Percentiles rank a stretch among this genome's conserved stretches.
phyloP scores from a whole-genome alignment of 164 flowering plant species.

The Aristolochia contorta region DNA sequence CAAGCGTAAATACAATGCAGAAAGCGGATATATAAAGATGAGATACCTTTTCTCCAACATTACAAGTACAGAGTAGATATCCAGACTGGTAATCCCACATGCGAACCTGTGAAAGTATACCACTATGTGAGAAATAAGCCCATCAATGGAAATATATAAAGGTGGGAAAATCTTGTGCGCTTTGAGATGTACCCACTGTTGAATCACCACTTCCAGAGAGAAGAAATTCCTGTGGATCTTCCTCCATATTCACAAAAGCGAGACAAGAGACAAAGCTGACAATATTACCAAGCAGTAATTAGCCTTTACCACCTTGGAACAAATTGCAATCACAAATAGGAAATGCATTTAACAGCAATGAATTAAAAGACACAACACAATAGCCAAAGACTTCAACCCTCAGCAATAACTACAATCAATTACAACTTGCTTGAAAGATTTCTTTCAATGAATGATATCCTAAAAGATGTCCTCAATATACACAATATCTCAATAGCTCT shows the following conservation, averaged over 20 bases:
- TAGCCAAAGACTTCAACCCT: too few species aligned
- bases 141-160: background rate
- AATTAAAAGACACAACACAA: too few species aligned
- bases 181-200: conserved; percentile 44
- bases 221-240: conserved; percentile 45
- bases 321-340: too few species aligned
- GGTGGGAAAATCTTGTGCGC: conserved; percentile 1
- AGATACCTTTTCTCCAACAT: conserved; percentile 58
- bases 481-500: too few species aligned
- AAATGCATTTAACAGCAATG: too few species aligned
- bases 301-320: too few species aligned
- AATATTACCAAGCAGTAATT: conserved; percentile 5
- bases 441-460: too few species aligned
- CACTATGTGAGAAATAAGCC: background rate
- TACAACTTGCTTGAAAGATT: too few species aligned
- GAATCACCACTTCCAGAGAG: conserved; percentile 98
- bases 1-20: too few species aligned
- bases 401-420: too few species aligned
- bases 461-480: too few species aligned
- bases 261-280: conserved; percentile 78
- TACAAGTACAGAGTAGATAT: conserved; percentile 68
- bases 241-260: conserved; percentile 37
- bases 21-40: background rate
- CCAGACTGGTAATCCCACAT: conserved; percentile 78
- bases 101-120: conserved; percentile 49